Conservation (phyloP, 2,329 filamentous ascomycete genomes). For the Venturia nashicola region DNA sequence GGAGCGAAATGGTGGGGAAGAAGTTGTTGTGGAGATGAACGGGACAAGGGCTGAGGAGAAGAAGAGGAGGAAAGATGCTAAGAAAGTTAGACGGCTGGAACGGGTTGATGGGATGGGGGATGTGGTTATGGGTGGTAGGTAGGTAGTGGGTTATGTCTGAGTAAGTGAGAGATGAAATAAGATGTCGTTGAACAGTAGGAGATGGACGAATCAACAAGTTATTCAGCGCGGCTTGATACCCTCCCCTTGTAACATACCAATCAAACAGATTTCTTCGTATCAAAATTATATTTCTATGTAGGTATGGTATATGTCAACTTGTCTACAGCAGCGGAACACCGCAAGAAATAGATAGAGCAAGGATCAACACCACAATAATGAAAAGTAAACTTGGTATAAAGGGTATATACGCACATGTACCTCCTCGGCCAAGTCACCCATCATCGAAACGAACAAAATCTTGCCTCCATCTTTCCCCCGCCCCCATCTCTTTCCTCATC, state of each 20-base stretch:
- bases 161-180: too few species aligned
- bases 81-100: background rate
- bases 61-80: background rate
- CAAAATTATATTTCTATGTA: too few species aligned
- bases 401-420: slow-evolving; percentile 4
- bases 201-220: too few species aligned
- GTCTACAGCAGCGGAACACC: too few species aligned
- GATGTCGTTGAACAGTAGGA: background rate
- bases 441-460: background rate
- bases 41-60: background rate
- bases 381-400: background rate
- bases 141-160: background rate
- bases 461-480: background rate
- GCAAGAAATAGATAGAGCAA: too few species aligned
- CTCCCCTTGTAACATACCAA: too few species aligned
- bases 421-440: background rate
- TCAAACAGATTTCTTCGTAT: too few species aligned
- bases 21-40: background rate
- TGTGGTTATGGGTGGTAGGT: background rate
- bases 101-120: background rate
- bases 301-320: too few species aligned
- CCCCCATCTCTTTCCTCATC: background rate
- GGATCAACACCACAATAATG: background rate
- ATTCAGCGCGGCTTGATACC: too few species aligned
- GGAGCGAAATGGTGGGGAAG: background rate